phyloP scores from a whole-genome alignment of 2,329 filamentous ascomycete species.

The Juglanconis sp. region DNA sequence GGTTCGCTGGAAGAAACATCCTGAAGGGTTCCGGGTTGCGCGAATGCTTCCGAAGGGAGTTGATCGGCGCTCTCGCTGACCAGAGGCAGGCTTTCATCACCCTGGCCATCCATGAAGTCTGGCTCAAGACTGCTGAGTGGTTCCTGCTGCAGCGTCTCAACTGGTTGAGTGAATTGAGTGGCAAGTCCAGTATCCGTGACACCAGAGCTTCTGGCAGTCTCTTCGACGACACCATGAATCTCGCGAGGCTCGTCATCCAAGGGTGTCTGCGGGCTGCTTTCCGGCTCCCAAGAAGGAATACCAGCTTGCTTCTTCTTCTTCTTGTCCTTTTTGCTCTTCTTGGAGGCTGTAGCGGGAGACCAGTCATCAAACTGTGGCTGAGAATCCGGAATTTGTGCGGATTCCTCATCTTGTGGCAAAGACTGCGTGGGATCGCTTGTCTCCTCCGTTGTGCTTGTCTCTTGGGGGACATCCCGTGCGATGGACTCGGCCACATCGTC shows the following conservation, averaged over 20 bases:
- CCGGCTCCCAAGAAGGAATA: slow-evolving; percentile 16
- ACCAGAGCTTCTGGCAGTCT: not conserved
- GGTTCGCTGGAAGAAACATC: not conserved
- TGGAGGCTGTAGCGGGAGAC: slow-evolving; percentile 25
- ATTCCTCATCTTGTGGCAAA: not conserved
- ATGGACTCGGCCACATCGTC: slow-evolving; percentile 12
- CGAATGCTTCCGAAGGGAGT: no score
- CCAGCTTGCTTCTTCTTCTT: slow-evolving; percentile 29
- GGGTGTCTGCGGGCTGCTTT: slow-evolving; percentile 8
- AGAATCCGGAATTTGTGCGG: not conserved
- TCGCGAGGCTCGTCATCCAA: slow-evolving; percentile 4
- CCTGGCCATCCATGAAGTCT: not conserved
- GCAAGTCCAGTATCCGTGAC: not conserved
- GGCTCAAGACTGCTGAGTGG: not conserved
- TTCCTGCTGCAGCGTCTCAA: not conserved
- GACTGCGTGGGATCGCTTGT: not conserved
- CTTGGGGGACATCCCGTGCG: not conserved
- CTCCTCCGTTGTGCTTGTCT: not conserved
- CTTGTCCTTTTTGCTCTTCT: slow-evolving; percentile 32
- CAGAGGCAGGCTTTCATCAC: not conserved
- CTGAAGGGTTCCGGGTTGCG: not conserved
- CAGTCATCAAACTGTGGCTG: slow-evolving; percentile 22
- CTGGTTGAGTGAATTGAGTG: not conserved
- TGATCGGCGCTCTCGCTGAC: not conserved
- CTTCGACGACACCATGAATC: not conserved